Base-by-base conservation (phyloP, 495 filamentous ascomycete genomes). In the Venustampulla echinocandica region DNA sequence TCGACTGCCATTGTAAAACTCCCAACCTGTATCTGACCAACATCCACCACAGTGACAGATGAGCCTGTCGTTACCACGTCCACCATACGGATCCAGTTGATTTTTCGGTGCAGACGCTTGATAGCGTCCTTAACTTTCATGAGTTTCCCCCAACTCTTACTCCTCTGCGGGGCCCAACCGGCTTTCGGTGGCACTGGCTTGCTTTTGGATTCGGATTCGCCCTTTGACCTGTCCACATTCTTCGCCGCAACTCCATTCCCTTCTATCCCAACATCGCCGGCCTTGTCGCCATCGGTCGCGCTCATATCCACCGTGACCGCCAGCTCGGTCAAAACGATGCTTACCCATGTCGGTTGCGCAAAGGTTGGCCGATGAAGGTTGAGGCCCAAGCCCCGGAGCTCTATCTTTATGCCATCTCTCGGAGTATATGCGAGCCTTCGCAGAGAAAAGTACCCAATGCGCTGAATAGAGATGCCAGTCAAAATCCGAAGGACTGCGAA, bases 301-400 rank as follows among this genome's bases (percentile, higher is more conserved):
- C 76, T 73, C 39, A 87, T 64, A 62, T 97, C 87, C 19, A 96
- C 59, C 0, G 85, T 89, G n/a, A 97, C 70, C 35, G 76, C 83
- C 27, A 95, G 65, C 50, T 95, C 90, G 46, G 79, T 82, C 40
- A 97, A 65, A 18, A 88, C 84, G 27, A 99, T 71, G 56, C 87
- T 95, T 50, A 96, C 66, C 92, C 92, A 99, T 64, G 93, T 96
- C 39, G 92, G 90, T 61, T 96, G 89, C 15, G 89, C 85, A 62
- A 97, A 97, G 13, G 92, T 95, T 6, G 92, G 90, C 7, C 88
- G 80, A 64, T 97, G 92, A 52, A 96, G 57, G 30, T 85, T 81
- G 39, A 97, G 70, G 18, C 92, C 89, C 30, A 97, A 69, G 33
- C 88, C 87, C 28, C 92, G 81, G 33, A 97, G 80, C 63, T 97